These are phyloP conservation scores for Elsinoe australis DNA, from an alignment of 2,329 filamentous ascomycete species.

Conservation along the genomic window DNA sequence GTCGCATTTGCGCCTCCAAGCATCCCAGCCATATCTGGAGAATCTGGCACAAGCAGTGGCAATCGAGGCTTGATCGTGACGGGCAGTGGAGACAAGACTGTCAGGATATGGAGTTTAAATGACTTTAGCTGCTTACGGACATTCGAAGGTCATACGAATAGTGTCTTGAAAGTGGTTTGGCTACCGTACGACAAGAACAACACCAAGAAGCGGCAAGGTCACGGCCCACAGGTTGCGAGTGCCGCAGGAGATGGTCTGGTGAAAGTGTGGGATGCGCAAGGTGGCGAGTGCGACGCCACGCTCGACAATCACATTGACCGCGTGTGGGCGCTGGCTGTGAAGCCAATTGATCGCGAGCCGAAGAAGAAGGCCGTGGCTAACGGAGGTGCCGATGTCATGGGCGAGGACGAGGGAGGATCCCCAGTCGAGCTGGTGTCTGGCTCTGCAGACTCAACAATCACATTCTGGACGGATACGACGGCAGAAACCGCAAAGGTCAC, in stretches of 20 bases:
- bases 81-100: conserved; percentile 89
- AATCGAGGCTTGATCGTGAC: conserved; percentile 79
- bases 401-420: conserved; percentile 20
- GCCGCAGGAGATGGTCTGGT: conserved; percentile 91
- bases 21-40: conserved; percentile 65
- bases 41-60: conserved; percentile 52
- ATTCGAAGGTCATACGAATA: conserved; percentile 94
- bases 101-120: conserved; percentile 87
- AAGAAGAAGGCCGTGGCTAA: background rate
- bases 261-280: conserved; percentile 88
- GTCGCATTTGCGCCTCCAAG: conserved; percentile 79
- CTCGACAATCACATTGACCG: conserved; percentile 95
- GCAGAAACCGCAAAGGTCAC: conserved; percentile 67
- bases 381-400: conserved; percentile 17
- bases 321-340: conserved; percentile 79
- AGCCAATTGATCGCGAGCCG: conserved; percentile 41
- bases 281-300: conserved; percentile 77
- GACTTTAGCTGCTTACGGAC: conserved; percentile 91
- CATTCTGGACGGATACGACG: conserved; percentile 93
- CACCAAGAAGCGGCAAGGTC: conserved; percentile 38
- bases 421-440: conserved; percentile 74
- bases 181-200: conserved; percentile 47
- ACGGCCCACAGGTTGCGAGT: conserved; percentile 66
- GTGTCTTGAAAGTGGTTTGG: conserved; percentile 89
- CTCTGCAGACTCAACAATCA: conserved; percentile 84